Percentiles rank a stretch among this genome's conserved stretches.
Evolutionary conservation across 495 filamentous ascomycete species (phyloP).

Genomic region (Cercophora newfieldiana): DNA sequence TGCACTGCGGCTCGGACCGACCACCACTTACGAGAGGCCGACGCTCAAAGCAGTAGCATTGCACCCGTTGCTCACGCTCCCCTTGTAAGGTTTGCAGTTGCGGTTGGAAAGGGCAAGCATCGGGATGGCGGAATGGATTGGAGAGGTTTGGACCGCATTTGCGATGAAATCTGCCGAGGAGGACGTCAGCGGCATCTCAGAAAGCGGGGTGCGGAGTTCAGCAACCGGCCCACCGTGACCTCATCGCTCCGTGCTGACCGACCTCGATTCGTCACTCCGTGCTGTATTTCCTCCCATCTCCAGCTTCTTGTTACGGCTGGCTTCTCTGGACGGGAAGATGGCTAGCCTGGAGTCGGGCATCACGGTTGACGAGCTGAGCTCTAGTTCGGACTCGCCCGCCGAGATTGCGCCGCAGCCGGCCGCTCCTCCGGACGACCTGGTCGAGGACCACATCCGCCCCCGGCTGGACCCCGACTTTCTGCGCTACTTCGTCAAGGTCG

Average conservation of each 20-base stretch:
- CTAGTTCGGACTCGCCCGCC: neutral
- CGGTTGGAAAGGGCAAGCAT: too few species aligned
- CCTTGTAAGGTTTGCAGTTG: too few species aligned
- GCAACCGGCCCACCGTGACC: neutral
- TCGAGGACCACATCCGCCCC: constrained; percentile 31
- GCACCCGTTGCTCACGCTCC: too few species aligned
- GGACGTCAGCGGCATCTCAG: neutral
- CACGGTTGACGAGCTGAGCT: neutral
- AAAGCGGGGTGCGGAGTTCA: neutral
- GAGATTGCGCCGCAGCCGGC: neutral
- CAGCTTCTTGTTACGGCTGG: neutral
- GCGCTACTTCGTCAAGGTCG: constrained; percentile 19
- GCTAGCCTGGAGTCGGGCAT: neutral
- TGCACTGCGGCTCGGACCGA: too few species aligned
- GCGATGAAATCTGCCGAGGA: neutral
- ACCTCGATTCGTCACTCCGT: neutral
- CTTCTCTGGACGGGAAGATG: constrained; percentile 1
- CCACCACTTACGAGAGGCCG: too few species aligned
- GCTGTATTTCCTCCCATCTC: neutral
- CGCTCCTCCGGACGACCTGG: constrained; percentile 4
- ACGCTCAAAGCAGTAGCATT: too few species aligned
- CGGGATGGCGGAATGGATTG: too few species aligned
- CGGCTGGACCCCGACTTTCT: constrained; percentile 31
- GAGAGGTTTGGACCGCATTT: too few species aligned
- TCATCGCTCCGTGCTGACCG: neutral